phyloP scores from a whole-genome alignment of 2,329 filamentous ascomycete species.

The Exophiala bonariae region DNA sequence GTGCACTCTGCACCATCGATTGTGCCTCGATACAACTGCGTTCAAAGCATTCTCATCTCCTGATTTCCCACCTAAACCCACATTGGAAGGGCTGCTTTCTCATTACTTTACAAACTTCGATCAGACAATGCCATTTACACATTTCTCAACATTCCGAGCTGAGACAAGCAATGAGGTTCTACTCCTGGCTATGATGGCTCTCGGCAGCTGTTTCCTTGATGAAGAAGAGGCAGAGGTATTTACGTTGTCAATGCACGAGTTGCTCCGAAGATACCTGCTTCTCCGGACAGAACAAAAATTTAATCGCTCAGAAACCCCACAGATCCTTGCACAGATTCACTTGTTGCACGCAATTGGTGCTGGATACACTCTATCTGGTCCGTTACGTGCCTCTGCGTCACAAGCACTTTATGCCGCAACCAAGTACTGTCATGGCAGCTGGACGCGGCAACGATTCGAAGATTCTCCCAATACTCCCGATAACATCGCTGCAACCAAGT shows the following conservation, averaged over 20 bases:
- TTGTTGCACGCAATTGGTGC: conserved; percentile 28
- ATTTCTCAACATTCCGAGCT: conserved; percentile 37
- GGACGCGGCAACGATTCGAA: not conserved
- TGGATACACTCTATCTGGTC: conserved; percentile 26
- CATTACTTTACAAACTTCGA: conserved; percentile 12
- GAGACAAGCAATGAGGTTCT: conserved; percentile 40
- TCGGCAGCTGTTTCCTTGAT: conserved; percentile 39
- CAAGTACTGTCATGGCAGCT: conserved; percentile 4
- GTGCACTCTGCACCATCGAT: not conserved
- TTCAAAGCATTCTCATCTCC: not conserved
- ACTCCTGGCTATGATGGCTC: conserved; percentile 38
- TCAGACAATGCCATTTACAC: conserved; percentile 33
- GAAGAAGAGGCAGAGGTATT: conserved; percentile 31
- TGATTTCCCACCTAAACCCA: conserved; percentile 6
- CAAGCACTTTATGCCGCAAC: conserved; percentile 20
- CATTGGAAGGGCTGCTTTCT: conserved; percentile 11
- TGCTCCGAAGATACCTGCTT: conserved; percentile 39
- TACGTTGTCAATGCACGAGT: conserved; percentile 39
- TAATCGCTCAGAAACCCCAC: conserved; percentile 2
- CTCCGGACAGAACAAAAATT: conserved; percentile 34
- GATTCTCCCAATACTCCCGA: not conserved
- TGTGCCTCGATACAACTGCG: conserved; percentile 1
- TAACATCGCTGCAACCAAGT: conserved; percentile 18
- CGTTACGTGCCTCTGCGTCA: conserved; percentile 14
- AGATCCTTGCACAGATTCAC: conserved; percentile 25